phyloP scores from a whole-genome alignment of 768 basidiomycete species.

The Trametes villosa region DNA sequence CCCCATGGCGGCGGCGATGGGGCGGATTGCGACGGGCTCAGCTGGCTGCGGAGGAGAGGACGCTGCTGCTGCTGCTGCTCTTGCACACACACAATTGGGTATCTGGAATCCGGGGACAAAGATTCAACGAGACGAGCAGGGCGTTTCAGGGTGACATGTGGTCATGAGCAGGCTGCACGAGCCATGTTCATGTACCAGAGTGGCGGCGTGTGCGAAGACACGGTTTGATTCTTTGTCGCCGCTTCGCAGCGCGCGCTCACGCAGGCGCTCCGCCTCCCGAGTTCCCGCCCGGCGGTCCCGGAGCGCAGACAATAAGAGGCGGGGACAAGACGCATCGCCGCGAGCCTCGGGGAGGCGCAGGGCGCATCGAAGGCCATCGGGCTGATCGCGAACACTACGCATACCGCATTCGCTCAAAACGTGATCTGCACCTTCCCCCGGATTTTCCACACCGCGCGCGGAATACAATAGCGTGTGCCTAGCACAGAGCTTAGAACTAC shows the following conservation, averaged over 20 bases:
- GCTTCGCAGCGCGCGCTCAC: constrained; percentile 9
- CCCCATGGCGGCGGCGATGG: constrained; percentile 8
- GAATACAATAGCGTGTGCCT: constrained; percentile 16
- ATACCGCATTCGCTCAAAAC: constrained; percentile 15
- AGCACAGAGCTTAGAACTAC: constrained; percentile 7
- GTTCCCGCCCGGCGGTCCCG: constrained; percentile 7
- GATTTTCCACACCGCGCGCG: background rate
- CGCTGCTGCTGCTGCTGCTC: background rate
- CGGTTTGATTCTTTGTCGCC: background rate
- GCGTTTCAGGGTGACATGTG: constrained; percentile 12
- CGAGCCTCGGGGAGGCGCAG: too few relatives aligned
- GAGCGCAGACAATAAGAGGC: constrained; percentile 11
- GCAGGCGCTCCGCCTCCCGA: constrained; percentile 2
- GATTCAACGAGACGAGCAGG: constrained; percentile 14
- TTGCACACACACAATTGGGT: background rate
- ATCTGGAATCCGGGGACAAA: constrained; percentile 7
- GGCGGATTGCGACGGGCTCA: background rate
- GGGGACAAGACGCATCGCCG: constrained; percentile 4
- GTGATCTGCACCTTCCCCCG: constrained; percentile 10
- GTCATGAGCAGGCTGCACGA: constrained; percentile 15
- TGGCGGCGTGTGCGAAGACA: constrained; percentile 14
- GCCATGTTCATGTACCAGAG: constrained; percentile 17
- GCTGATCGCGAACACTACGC: constrained; percentile 7
- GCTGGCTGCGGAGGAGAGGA: background rate
- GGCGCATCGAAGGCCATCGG: background rate